Base-by-base conservation (phyloP, 2,329 filamentous ascomycete species). In the Diaporthe citrichinensis region DNA sequence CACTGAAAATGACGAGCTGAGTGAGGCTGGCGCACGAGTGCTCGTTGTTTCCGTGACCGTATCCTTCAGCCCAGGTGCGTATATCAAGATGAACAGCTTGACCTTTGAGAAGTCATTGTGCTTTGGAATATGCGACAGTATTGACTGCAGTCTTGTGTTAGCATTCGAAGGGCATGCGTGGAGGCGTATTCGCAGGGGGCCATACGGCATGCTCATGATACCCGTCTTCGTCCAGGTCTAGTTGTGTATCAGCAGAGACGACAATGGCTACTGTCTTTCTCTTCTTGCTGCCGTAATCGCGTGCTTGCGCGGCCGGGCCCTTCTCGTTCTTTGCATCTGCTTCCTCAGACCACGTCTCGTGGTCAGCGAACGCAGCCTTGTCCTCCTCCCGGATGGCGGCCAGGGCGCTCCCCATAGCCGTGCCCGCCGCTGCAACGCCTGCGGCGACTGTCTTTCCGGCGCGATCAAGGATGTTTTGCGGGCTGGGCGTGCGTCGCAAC, bases 291-390 rank as follows among this genome's bases (percentile, higher is more conserved):
- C 82, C 77, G 69, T 84, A 76, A 69, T 83, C 79, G 79, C 82
- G 77, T 75, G 83, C 75, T 76, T 82, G 79, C 51, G 86, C 79
- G 49, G 83, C 58, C 74, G 83, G 74, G 75, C 81, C 78, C 72
- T 86, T 86, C 73, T 88, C 86, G 79, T 86, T 86, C 81, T 93
- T 91, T 67, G 93, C 90, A 79, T 94, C 93, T 31, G 93, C 94
- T 85, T 98, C 96, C 83, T 98, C 95, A 20, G 94, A 95, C 96
- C 96, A 98, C 71, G 95, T 92, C 82, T 95, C 94, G 84, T 97
- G 95, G 83, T 98, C 96, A 78, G 92, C 92, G 83, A 94, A 97
- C 71, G 93, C 93, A 77, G 91, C 90, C 81, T 92, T 92, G 81
- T 96, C 94, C 81, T 97, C 95, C 82, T 98, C 94, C 73, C 94